phyloP scores from a whole-genome alignment of 345 rosid genomes.

The Syzygium aromaticum region DNA sequence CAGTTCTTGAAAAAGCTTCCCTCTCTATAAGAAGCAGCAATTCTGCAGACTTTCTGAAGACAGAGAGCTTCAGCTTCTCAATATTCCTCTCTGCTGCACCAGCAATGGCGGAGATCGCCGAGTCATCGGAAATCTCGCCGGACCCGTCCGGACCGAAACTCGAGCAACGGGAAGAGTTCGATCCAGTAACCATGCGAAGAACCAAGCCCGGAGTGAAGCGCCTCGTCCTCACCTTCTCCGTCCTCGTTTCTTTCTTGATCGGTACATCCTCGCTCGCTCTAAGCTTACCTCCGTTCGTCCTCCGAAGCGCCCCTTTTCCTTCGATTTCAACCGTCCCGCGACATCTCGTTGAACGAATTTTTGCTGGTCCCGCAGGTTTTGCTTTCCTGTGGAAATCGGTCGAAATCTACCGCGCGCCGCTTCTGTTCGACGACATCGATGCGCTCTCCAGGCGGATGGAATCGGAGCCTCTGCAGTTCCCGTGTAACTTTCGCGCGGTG shows the following conservation, averaged over 20 bases:
- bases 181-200: slow-evolving; percentile 49
- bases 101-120: slow-evolving; percentile 42
- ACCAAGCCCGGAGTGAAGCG: slow-evolving; percentile 77
- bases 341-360: not conserved
- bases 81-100: not conserved
- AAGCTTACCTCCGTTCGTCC: not conserved
- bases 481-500: slow-evolving; percentile 56
- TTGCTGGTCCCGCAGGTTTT: slow-evolving; percentile 27
- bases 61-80: not conserved
- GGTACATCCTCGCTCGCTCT: slow-evolving; percentile 12
- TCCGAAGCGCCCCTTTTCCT: not conserved
- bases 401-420: slow-evolving; percentile 84
- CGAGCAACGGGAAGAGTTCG: slow-evolving; percentile 8
- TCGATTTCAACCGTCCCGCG: not conserved
- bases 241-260: slow-evolving; percentile 66
- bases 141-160: slow-evolving; percentile 1
- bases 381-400: slow-evolving; percentile 84
- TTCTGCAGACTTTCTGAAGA: not conserved
- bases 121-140: slow-evolving; percentile 6
- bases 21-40: too few relatives aligned
- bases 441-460: slow-evolving; percentile 38
- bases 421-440: slow-evolving; percentile 72
- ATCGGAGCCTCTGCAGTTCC: slow-evolving; percentile 42
- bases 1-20: not conserved
- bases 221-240: slow-evolving; percentile 54